Percentiles rank a stretch among this genome's conserved stretches.
These are phyloP conservation scores for Colletotrichum sp. DNA, from an alignment of 2,329 filamentous ascomycete genomes.

Conservation along the genomic window DNA sequence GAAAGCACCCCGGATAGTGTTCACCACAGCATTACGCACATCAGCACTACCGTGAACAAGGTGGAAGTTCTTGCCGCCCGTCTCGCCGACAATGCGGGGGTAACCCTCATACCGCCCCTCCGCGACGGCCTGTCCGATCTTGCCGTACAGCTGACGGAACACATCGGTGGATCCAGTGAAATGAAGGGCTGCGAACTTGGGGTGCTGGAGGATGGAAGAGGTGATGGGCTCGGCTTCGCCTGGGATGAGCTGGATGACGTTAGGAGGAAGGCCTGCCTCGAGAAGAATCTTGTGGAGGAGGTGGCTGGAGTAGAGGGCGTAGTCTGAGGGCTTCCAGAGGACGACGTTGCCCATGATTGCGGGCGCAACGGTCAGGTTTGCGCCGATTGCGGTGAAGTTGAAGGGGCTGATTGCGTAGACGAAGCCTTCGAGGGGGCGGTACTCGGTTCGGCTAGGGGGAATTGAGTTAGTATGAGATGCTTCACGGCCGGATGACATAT, in stretches of 20 bases:
- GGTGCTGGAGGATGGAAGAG: conserved; percentile 75
- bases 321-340: conserved; percentile 92
- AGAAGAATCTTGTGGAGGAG: conserved; percentile 88
- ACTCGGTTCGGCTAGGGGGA: conserved; percentile 66
- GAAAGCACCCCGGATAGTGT: conserved; percentile 86
- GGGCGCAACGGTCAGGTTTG: conserved; percentile 82
- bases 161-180: conserved; percentile 94
- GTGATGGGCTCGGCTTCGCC: conserved; percentile 88
- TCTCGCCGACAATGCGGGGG: conserved; percentile 88
- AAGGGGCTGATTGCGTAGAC: conserved; percentile 94
- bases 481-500: neutral
- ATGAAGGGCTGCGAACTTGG: conserved; percentile 87
- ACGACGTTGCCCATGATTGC: conserved; percentile 94
- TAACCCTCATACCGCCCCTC: conserved; percentile 84
- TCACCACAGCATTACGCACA: conserved; percentile 76
- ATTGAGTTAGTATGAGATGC: neutral
- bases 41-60: conserved; percentile 80
- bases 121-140: conserved; percentile 83
- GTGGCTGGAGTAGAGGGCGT: conserved; percentile 88
- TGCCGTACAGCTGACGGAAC: conserved; percentile 86
- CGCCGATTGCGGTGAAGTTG: conserved; percentile 96
- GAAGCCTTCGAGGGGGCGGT: conserved; percentile 95
- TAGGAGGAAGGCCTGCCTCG: conserved; percentile 85
- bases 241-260: conserved; percentile 93
- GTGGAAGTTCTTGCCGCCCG: conserved; percentile 94